Conservation (phyloP, 176 grass and related monocot species). For the Ananas comosus region DNA sequence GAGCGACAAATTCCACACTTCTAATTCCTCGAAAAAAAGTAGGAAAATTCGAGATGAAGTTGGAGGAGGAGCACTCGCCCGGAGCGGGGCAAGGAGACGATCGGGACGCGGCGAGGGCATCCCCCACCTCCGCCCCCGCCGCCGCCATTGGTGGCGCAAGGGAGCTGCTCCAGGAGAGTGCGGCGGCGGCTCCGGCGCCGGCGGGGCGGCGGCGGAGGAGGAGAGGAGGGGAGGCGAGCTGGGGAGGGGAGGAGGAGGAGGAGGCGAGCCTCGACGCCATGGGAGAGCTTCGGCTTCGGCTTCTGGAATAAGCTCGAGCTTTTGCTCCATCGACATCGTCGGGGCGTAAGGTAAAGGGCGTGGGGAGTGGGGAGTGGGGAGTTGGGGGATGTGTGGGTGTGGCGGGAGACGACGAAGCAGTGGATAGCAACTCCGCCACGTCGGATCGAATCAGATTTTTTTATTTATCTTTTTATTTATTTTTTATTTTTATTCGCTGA, state of each 20-base stretch:
- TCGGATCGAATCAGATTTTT: slow-evolving; percentile 27
- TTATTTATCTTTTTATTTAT: too few species aligned
- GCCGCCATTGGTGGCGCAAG: slow-evolving; percentile 7
- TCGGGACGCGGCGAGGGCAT: not conserved
- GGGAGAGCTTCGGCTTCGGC: not conserved
- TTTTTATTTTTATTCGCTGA: not conserved
- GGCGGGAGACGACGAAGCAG: slow-evolving; percentile 11
- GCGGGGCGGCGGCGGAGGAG: slow-evolving; percentile 1
- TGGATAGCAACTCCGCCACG: slow-evolving; percentile 81
- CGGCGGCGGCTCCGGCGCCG: not conserved
- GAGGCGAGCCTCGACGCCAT: slow-evolving; percentile 58
- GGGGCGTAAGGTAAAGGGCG: slow-evolving; percentile 11
- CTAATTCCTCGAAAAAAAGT: not conserved
- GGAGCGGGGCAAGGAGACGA: not conserved
- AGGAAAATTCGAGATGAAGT: not conserved
- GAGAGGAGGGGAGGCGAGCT: slow-evolving; percentile 24
- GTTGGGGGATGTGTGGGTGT: slow-evolving; percentile 21
- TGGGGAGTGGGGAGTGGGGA: slow-evolving; percentile 33
- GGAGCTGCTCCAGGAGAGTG: slow-evolving; percentile 25
- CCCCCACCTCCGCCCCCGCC: not conserved
- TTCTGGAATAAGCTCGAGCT: too few species aligned
- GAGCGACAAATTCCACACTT: not conserved
- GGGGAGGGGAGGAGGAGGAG: slow-evolving; percentile 39
- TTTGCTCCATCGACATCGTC: not conserved
- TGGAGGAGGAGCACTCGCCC: not conserved